phyloP scores from a whole-genome alignment of 345 rosid genomes.

The Sisymbrium irio region DNA sequence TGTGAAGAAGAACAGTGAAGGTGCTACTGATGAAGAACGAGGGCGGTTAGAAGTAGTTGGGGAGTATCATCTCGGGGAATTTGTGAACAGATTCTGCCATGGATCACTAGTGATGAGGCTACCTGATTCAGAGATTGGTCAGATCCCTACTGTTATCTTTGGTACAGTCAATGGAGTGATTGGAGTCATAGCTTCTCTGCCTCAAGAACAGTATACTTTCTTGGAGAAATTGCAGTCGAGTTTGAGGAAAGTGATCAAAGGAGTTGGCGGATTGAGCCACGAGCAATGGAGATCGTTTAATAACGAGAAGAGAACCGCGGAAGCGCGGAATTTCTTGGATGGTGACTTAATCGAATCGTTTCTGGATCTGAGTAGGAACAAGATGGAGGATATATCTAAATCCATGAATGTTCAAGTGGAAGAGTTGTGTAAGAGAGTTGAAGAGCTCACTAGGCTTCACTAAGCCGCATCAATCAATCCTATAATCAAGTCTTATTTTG shows the following conservation, averaged over 20 bases:
- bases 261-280: slow-evolving; percentile 94
- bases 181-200: slow-evolving; percentile 94
- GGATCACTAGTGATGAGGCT: slow-evolving; percentile 94
- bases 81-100: slow-evolving; percentile 81
- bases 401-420: slow-evolving; percentile 69
- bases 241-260: slow-evolving; percentile 87
- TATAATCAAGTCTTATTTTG: slow-evolving; percentile 4
- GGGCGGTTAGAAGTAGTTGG: slow-evolving; percentile 93
- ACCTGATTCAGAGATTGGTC: slow-evolving; percentile 93
- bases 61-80: slow-evolving; percentile 97
- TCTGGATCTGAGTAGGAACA: slow-evolving; percentile 72
- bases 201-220: slow-evolving; percentile 71
- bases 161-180: slow-evolving; percentile 91
- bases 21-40: slow-evolving; percentile 94
- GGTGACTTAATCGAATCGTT: slow-evolving; percentile 92
- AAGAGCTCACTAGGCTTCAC: slow-evolving; percentile 90
- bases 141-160: slow-evolving; percentile 87
- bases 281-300: slow-evolving; percentile 98
- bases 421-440: slow-evolving; percentile 89
- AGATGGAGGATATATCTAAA: slow-evolving; percentile 88
- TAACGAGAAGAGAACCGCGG: slow-evolving; percentile 84
- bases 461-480: slow-evolving; percentile 32
- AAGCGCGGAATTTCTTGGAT: slow-evolving; percentile 84
- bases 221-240: slow-evolving; percentile 80
- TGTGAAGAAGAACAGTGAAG: slow-evolving; percentile 93